Percentiles rank a stretch among this genome's conserved stretches.
Conservation (phyloP, 2,329 filamentous ascomycete genomes). For the Microdochium paspali region DNA sequence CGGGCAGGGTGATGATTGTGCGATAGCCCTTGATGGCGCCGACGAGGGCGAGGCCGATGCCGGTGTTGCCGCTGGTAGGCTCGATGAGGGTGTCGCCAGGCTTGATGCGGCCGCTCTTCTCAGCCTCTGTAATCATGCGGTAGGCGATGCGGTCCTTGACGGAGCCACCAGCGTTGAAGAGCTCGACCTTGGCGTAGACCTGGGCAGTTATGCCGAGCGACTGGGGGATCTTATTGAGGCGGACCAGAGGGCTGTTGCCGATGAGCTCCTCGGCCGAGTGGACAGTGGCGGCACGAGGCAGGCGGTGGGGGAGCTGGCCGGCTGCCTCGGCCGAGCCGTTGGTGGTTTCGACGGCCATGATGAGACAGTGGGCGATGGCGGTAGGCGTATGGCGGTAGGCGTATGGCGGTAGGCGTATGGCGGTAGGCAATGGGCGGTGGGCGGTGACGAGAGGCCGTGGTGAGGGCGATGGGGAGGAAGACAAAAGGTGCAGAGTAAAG, state of each 20-base stretch:
- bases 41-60: slow-evolving; percentile 89
- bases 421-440: background rate
- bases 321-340: slow-evolving; percentile 8
- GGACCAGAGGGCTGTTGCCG: slow-evolving; percentile 90
- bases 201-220: slow-evolving; percentile 82
- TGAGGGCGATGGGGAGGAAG: no score
- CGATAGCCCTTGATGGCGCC: slow-evolving; percentile 96
- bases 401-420: background rate
- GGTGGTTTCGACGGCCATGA: slow-evolving; percentile 3
- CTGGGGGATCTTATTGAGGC: slow-evolving; percentile 85
- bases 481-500: background rate
- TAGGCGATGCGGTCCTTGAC: slow-evolving; percentile 93
- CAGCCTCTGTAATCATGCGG: slow-evolving; percentile 95
- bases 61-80: slow-evolving; percentile 96
- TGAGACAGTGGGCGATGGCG: background rate
- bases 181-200: slow-evolving; percentile 84
- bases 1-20: slow-evolving; percentile 95
- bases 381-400: background rate
- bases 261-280: slow-evolving; percentile 76
- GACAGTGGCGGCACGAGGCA: slow-evolving; percentile 22
- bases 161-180: slow-evolving; percentile 89
- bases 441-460: no score
- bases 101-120: slow-evolving; percentile 86
- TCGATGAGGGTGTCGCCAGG: slow-evolving; percentile 96
- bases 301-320: slow-evolving; percentile 11